These are phyloP conservation scores for Eutrema salsugineum DNA, from an alignment of 441 rosid genomes.

Conservation along the genomic window DNA sequence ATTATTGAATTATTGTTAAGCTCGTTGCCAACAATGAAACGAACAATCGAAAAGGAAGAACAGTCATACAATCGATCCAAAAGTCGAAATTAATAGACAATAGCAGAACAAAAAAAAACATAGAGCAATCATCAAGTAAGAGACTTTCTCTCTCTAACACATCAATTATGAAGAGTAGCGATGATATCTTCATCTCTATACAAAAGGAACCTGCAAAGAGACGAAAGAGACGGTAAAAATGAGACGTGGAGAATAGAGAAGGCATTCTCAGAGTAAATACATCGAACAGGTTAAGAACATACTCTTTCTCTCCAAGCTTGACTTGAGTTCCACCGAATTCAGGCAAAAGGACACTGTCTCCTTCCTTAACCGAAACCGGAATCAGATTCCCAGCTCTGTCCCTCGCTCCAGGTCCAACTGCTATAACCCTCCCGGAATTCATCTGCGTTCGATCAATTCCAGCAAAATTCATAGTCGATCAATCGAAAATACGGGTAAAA, in stretches of 20 bases:
- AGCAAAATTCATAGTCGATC: neutral
- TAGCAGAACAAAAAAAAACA: neutral
- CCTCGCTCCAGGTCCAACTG: conserved; percentile 65
- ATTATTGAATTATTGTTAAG: neutral
- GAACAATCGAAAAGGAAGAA: neutral
- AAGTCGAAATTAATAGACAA: neutral
- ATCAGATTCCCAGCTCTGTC: conserved; percentile 49
- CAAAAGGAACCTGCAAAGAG: conserved; percentile 27
- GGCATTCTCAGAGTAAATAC: neutral
- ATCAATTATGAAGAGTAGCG: conserved; percentile 25
- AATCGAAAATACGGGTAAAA: neutral
- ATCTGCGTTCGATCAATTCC: conserved; percentile 35
- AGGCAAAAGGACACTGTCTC: conserved; percentile 74
- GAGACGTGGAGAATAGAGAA: neutral
- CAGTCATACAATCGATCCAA: neutral
- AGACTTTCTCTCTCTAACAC: neutral
- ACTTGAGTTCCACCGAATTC: conserved; percentile 67
- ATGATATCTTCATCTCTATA: conserved; percentile 33
- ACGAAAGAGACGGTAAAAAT: neutral
- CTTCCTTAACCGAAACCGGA: conserved; percentile 70
- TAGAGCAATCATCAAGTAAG: neutral
- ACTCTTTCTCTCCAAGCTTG: conserved; percentile 88
- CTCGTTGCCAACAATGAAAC: neutral
- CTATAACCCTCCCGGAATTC: conserved; percentile 69
- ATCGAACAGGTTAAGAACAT: conserved; percentile 16